Evolutionary conservation across 1,284 basidiomycete genomes (phyloP), one percentile per base, ranked within the genome.

Genomic region (Meira nashicola): DNA sequence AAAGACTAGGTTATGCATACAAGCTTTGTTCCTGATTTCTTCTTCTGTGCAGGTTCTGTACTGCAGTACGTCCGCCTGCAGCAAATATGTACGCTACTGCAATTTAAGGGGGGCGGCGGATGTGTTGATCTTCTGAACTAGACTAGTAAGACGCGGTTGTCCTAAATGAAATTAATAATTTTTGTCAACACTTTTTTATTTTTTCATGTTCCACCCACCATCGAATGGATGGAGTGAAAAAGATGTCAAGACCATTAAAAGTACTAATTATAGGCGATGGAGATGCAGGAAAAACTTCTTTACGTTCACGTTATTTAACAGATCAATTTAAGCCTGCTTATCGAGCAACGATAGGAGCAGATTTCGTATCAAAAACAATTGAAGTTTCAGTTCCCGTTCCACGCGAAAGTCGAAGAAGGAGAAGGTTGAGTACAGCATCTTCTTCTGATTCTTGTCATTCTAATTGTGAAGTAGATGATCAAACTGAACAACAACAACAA

Each of bases 231-330:
- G n/a, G 41, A 21, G n/a, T 43, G 41, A 10, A 43, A 15, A n/a
- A 33, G 8, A 33, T 21, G 15, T n/a, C 41, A n/a, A 43, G 41
- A 10, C 19, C 57, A 39, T 39, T 73, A 49, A 74, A 74, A 58
- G 64, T 74, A n/a, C 65, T 74, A 9, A 61, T 74, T 11, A 73
- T 74, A 47, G 72, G 72, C 17, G 65, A 69, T 39, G 65, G 60
- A 10, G 58, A 61, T 1, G 58, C 44, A n/a, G 72, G 72, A 55
- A 74, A 74, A 55, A 74, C 71, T 0, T 61, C 68, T 1, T 56
- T 74, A 37, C 64, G 70, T 9, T 62, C 66, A 10, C 65, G 61
- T 0, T 73, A 67, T 37, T 60, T 73, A 28, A 60, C 66, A 1
- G 40, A 55, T n/a, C 54, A 44, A 1, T 74, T 71, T 44, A 59